These are phyloP conservation scores for Solanum etuberosum DNA, from an alignment of 257 asterid species.

Conservation along the genomic window DNA sequence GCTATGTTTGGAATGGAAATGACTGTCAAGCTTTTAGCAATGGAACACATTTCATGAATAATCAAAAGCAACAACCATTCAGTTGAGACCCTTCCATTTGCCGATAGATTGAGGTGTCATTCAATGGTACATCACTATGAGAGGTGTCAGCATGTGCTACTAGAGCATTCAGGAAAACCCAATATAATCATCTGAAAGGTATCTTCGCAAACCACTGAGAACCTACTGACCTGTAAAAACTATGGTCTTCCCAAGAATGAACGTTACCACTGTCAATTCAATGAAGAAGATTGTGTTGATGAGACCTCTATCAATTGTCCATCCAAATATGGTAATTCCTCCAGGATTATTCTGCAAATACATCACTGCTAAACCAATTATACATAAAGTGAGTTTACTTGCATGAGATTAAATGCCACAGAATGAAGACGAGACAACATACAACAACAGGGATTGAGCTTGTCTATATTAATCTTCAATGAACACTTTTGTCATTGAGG, in stretches of 20 bases:
- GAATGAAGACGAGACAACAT: neutral
- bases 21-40: neutral
- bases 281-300: conserved; percentile 74
- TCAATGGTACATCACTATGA: neutral
- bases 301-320: conserved; percentile 79
- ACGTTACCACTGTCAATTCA: conserved; percentile 51
- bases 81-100: neutral
- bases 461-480: neutral
- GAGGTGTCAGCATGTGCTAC: neutral
- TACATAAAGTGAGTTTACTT: neutral
- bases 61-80: neutral
- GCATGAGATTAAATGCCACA: neutral
- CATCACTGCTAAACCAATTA: conserved; percentile 39
- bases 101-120: neutral
- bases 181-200: neutral
- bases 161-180: neutral
- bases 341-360: conserved; percentile 79
- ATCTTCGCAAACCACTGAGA: neutral
- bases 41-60: neutral
- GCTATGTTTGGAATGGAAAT: neutral
- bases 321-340: conserved; percentile 74
- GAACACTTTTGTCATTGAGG: neutral
- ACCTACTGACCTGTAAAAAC: conserved; percentile 11
- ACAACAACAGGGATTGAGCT: neutral
- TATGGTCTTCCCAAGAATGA: conserved; percentile 65